These are phyloP conservation scores for Calonectria pseudoreteaudii DNA, from an alignment of 2,329 filamentous ascomycete genomes.

Conservation along the genomic window DNA sequence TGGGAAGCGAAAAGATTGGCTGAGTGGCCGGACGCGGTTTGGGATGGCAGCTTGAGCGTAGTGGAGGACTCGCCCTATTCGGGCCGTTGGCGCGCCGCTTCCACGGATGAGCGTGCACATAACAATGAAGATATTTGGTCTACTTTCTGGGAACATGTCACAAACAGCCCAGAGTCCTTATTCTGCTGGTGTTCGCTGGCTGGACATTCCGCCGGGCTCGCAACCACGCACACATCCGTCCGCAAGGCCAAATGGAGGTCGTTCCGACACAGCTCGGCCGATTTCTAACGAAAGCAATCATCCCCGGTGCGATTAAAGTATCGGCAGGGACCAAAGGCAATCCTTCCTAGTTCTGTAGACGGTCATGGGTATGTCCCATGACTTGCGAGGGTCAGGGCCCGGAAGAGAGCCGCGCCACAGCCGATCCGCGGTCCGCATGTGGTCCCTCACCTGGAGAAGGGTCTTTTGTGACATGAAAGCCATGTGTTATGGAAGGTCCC, in stretches of 20 bases:
- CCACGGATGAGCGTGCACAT: neutral
- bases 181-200: neutral
- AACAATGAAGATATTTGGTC: neutral
- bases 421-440: neutral
- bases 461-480: neutral
- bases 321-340: neutral
- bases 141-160: neutral
- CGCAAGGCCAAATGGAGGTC: constrained; percentile 9
- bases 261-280: neutral
- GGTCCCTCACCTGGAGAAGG: neutral
- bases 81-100: constrained; percentile 40
- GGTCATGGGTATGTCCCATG: constrained; percentile 17
- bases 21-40: constrained; percentile 26
- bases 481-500: constrained; percentile 11
- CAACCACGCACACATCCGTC: neutral
- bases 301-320: constrained; percentile 5
- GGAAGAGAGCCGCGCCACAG: constrained; percentile 5
- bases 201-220: neutral
- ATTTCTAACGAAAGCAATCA: neutral
- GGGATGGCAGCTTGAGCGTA: constrained; percentile 29
- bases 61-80: constrained; percentile 37
- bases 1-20: constrained; percentile 29
- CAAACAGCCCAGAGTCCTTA: neutral
- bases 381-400: constrained; percentile 4
- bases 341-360: neutral